Evolutionary conservation across 257 asterid genomes (phyloP).

Genomic region (Eustoma russellianum): DNA sequence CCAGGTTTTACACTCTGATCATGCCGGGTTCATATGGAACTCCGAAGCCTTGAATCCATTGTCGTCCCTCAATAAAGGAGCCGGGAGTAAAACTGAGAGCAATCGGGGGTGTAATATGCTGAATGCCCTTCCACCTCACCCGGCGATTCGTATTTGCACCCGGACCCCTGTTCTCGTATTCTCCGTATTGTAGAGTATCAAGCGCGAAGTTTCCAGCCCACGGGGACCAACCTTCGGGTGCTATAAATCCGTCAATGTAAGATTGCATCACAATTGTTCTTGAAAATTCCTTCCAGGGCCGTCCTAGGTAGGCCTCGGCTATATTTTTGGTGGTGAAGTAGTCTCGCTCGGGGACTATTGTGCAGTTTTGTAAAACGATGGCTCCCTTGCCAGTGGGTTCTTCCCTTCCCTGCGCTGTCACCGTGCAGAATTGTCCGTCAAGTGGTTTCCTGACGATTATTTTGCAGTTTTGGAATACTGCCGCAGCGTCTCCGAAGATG

Average conservation of each 20-base stretch:
- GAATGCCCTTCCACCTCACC: slow-evolving; percentile 19
- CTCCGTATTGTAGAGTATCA: slow-evolving; percentile 15
- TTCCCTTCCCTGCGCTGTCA: slow-evolving; percentile 23
- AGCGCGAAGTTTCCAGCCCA: slow-evolving; percentile 16
- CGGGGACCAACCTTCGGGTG: slow-evolving; percentile 14
- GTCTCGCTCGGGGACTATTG: slow-evolving; percentile 3
- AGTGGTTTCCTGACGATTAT: slow-evolving; percentile 17
- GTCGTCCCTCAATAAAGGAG: too few species aligned
- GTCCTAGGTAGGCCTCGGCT: slow-evolving; percentile 13
- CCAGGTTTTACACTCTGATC: too few species aligned
- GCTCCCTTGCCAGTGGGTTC: slow-evolving; percentile 11
- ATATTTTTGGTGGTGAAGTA: slow-evolving; percentile 1
- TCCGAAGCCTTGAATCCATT: too few species aligned
- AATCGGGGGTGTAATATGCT: slow-evolving; percentile 9
- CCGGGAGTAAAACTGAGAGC: slow-evolving; percentile 19
- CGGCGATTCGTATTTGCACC: slow-evolving; percentile 10
- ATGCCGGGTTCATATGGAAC: too few species aligned
- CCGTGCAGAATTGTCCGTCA: slow-evolving; percentile 18
- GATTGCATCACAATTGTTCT: slow-evolving; percentile 24
- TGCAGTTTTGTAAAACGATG: slow-evolving; percentile 17
- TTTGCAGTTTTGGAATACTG: slow-evolving; percentile 21
- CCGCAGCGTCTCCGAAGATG: slow-evolving; percentile 19
- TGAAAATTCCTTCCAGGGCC: slow-evolving; percentile 27
- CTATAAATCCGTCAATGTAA: slow-evolving; percentile 15
- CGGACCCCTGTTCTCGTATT: slow-evolving; percentile 16